Evolutionary conservation across 305 asterid species (phyloP), one percentile per base, ranked within the genome.

Genomic region (Solanum hybrid): DNA sequence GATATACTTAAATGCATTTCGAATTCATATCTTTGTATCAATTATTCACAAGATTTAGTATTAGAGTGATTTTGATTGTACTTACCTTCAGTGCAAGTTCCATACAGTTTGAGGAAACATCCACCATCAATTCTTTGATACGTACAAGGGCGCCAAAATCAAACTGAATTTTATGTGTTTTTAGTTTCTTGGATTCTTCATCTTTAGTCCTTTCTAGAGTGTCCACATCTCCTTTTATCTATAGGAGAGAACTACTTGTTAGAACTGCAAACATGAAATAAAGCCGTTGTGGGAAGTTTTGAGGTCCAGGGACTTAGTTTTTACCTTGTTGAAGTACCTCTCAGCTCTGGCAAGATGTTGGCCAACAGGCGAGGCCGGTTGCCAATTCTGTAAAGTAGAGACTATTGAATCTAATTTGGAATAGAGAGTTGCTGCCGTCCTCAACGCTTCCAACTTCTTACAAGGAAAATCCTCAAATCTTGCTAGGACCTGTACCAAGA

Each of bases 161-260:
- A 75, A 97, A 96, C 41, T 83, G 90, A 94, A 97, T 97, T 89
- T 96, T 96, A 72, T 97, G 98, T 87, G 95, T 93, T 90, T 91
- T 90, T 78, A 95, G 93, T 93, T 93, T 95, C 98, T 95, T 96
- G 73, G 92, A 27, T 84, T 97, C 99, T 89, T 97, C 99, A 37
- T 97, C 99, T 93, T 96, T 97, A 68, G 97, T 95, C 72, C 98
- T 92, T 88, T 97, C 99, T 41, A 97, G 89, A 17, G 95, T 90
- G n/a, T 96, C 99, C 87, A 97, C 29, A 26, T 97, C 99, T 77
- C 93, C 96, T 93, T 97, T 97, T 90, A 97, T 94, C 99, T 97
- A 90, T 26, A 91, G 10, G 72, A 45, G 20, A 84, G 11, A 84
- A 31, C 38, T 45, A 84, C 32, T 45, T 51, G 76, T 84, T 20